Base-by-base conservation (phyloP, 2,329 filamentous ascomycete genomes). In the Periglandula ipomoeae region DNA sequence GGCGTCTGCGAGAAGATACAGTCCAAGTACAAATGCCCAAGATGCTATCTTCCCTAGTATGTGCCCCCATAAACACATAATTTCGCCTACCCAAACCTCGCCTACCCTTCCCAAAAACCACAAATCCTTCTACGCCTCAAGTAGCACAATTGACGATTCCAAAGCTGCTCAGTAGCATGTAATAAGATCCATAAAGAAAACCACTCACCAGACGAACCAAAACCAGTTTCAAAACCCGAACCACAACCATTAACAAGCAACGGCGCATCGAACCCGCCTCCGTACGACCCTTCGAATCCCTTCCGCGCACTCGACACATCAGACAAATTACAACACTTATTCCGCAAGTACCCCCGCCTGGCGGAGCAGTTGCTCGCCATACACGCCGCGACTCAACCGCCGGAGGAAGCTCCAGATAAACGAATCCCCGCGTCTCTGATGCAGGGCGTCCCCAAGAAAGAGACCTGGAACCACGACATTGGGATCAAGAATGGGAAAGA, bases 11-110 rank as follows among this genome's bases (percentile, higher is more conserved):
- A 73, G 24, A 58, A 62, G 30, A 70, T 70, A 4, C 66, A 72
- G 19, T 70, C 70, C 26, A 83, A 80, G 61, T 84, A 84, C 63
- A 84, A 81, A 57, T 84, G 81, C 53, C 69, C 76, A n/a, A 70
- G 71, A 24, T 84, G 81, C 59, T 64, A 70, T 43, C 56, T 76
- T 20, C 73, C 74, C 52, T 83, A 81, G 81, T 84, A 67, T 59
- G 78, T 65, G 24, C 41, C 35, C n/a, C 22, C 13, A 44, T 50
- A 44, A 38, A 26, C 27, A 4, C 27, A 30, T 11, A 5, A 30
- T 30, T 7, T 30, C 6, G n/a, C 27, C 27, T 30, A 30, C 9
- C 27, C 13, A 2, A 3, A 30, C 13, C 6, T 30, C 27, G n/a
- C 27, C 13, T 8, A 30, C 2, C 27, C 9, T 8, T 30, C 13